Evolutionary conservation across 2,329 filamentous ascomycete species (phyloP), one percentile per base, ranked within the genome.

Genomic region (Paraphaeosphaeria sporulosa): DNA sequence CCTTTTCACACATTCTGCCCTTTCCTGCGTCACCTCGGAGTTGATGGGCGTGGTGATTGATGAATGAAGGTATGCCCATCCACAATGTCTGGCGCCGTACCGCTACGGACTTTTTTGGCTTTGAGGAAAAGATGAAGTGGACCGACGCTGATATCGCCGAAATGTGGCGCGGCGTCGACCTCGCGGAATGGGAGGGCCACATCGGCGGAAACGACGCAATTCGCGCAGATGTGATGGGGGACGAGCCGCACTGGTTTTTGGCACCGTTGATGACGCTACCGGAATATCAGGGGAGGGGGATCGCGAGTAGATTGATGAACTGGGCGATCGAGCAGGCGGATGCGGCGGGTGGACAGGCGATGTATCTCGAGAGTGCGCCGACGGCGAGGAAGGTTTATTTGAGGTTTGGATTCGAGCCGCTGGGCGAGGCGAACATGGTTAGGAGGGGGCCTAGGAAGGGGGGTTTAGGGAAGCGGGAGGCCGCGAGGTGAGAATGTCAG

Each of bases 291-390:
- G 55, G 62, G n/a, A 48, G 64, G n/a, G 61, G 64, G 12, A 48
- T 66, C 13, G 53, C 59, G 15, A 54, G 44, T 8, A 46, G 59
- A 17, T 47, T 66, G 27, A 43, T 66, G 15, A 54, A 43, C 5
- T 60, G 64, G 38, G 61, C 53, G 12, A 61, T 58, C 32, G 55
- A 58, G 40, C 44, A 57, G 13, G 61, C 59, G n/a, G 61, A 66
- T 38, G 38, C 47, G 49, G 36, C 34, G 38, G 48, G 53, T 1
- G 30, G 25, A 17, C 48, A 53, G 44, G 44, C 58, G 5, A 59
- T 66, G 59, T 66, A 66, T 48, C 36, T 66, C 27, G 61, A 66
- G 52, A 62, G 59, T 34, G 54, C 62, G 42, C 47, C 47, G 2
- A 57, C 48, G 47, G 61, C 59, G 34, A 54, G 61, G 19, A 40